Evolutionary conservation across 2,329 filamentous ascomycete species (phyloP).

Genomic region (Paramyrothecium sp.): DNA sequence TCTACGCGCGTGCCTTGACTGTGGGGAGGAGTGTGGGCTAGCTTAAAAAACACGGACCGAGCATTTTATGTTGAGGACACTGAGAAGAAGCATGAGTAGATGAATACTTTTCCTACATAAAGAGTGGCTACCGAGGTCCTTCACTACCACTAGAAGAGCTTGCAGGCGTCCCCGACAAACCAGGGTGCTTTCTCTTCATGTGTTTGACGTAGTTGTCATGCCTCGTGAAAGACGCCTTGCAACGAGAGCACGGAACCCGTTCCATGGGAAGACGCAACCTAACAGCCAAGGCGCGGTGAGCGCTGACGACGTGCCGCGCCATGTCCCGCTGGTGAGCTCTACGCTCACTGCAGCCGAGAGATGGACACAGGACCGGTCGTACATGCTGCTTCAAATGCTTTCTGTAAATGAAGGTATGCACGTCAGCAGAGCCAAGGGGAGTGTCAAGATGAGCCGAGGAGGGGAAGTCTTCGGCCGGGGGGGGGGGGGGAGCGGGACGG

Average conservation of each 20-base stretch:
- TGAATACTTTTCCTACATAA: not conserved
- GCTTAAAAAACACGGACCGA: no score
- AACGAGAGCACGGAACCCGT: not conserved
- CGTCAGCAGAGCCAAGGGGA: no score
- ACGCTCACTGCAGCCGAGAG: not conserved
- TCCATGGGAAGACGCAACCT: not conserved
- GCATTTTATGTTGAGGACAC: no score
- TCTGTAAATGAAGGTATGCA: not conserved
- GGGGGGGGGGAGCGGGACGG: not conserved
- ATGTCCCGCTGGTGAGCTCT: not conserved
- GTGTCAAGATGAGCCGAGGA: no score
- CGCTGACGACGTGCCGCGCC: not conserved
- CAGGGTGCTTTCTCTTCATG: not conserved
- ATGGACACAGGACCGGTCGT: not conserved
- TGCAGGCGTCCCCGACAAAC: not conserved
- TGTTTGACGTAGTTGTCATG: not conserved
- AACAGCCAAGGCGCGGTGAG: not conserved
- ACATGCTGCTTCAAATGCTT: not conserved
- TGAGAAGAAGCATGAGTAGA: no score
- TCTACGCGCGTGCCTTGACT: no score
- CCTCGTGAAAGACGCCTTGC: not conserved
- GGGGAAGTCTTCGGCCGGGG: no score
- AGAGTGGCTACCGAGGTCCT: not conserved
- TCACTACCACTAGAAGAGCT: not conserved
- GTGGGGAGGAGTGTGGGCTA: no score